Base-by-base conservation (phyloP, 768 basidiomycete genomes). In the Dendrothele bispora region DNA sequence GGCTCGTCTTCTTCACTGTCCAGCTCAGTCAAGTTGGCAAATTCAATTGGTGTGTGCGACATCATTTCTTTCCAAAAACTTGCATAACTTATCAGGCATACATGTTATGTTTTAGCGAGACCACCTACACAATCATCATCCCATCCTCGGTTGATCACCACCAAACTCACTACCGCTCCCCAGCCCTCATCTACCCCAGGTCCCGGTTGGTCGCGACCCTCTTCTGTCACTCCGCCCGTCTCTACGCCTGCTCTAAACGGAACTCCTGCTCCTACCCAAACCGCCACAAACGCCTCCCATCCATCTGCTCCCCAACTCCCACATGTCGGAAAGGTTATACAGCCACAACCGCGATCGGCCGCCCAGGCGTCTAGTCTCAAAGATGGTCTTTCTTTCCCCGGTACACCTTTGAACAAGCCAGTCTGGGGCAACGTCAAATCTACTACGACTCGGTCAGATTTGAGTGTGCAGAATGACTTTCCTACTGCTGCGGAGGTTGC, bases 401-500 rank as follows among this genome's bases (percentile, higher is more conserved):
- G 24, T 27, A 22, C 49, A 52, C 17, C 43, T 44, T n/a, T 24
- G 37, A 15, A 43, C 40, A 30, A 83, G 61, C 79, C 79, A 4
- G 92, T 77, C 4, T 94, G 91, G 92, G 84, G 82, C 18, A 82
- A 77, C 63, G 60, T 84, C 50, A 80, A 74, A 56, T 43, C 67
- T 55, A 61, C 67, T 42, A 43, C 69, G 37, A 47, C 68, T 38
- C 70, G 74, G 15, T 61, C 68, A 3, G 78, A 83, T 36, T 64
- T 70, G 41, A 64, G 69, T 20, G 66, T 68, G 36, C 66, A 71
- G 30, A 78, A 71, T 48, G 95, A 98, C 54, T 99, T 99, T 62
- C 97, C 97, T 6, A 99, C 97, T 5, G 94, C 95, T 38, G 92
- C 91, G 29, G 97, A 99, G 71, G 92, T 93, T 36, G 91, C 91